Percentiles rank a stretch among this genome's conserved stretches.
Conservation (phyloP, 306 rosid species). For the Dalbergia cochinchinensis region DNA sequence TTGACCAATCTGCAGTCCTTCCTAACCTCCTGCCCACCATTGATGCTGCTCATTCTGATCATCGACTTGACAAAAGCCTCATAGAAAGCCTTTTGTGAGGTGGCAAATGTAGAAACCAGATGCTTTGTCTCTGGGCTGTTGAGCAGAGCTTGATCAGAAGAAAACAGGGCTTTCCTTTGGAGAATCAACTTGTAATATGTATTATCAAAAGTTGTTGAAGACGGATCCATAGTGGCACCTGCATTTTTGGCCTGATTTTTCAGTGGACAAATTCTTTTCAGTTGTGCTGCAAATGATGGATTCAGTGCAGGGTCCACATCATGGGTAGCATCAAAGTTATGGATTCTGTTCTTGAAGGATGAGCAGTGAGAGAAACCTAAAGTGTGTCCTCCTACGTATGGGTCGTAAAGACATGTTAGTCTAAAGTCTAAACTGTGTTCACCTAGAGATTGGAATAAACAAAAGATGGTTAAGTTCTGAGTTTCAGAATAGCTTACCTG, state of each 20-base stretch:
- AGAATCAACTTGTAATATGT: conserved; percentile 76
- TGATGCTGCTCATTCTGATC: conserved; percentile 74
- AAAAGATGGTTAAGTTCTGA: conserved; percentile 3
- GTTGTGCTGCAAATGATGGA: conserved; percentile 61
- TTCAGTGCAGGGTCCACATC: conserved; percentile 69
- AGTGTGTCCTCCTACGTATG: conserved; percentile 84
- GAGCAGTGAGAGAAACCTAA: conserved; percentile 93
- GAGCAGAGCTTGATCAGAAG: conserved; percentile 79
- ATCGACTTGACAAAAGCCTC: conserved; percentile 75
- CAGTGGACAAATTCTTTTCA: conserved; percentile 65
- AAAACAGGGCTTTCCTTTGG: conserved; percentile 64
- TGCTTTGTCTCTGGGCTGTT: conserved; percentile 58
- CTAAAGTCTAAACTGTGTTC: background rate
- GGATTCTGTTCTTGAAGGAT: conserved; percentile 78
- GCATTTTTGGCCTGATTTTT: conserved; percentile 64
- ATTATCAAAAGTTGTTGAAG: conserved; percentile 66
- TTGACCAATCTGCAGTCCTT: conserved; percentile 63
- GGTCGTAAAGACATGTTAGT: conserved; percentile 23
- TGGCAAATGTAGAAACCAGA: conserved; percentile 68
- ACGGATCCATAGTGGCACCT: conserved; percentile 67
- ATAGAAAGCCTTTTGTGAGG: conserved; percentile 53
- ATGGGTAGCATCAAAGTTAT: conserved; percentile 63
- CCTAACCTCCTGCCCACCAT: conserved; percentile 74
- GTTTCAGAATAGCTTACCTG: conserved; percentile 67
- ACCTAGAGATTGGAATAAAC: conserved; percentile 8